Evolutionary conservation across 2,329 filamentous ascomycete species (phyloP).

Genomic region (Aschersonia sp.): DNA sequence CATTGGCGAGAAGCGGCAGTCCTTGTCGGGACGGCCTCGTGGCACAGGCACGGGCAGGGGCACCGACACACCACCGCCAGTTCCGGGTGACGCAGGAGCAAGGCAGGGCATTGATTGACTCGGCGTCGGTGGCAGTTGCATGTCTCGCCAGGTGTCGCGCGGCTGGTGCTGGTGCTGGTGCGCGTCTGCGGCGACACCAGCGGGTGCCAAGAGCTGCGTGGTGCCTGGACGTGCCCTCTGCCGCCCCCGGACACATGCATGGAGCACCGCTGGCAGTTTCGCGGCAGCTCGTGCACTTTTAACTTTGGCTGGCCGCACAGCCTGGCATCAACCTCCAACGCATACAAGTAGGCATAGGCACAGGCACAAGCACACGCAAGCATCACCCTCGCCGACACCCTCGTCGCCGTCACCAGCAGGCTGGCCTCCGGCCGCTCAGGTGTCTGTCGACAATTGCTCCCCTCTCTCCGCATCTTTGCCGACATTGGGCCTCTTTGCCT

Average conservation of each 20-base stretch:
- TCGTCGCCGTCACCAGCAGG: background rate
- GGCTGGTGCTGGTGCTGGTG: conserved; percentile 5
- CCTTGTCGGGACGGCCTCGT: background rate
- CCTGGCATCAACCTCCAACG: background rate
- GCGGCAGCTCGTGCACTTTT: background rate
- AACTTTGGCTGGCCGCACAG: background rate
- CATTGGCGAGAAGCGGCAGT: background rate
- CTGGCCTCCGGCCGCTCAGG: background rate
- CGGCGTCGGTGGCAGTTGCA: conserved; percentile 2
- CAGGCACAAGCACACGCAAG: too few species aligned
- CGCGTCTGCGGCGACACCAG: conserved; percentile 2
- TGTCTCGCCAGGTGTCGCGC: conserved; percentile 19
- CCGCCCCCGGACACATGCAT: background rate
- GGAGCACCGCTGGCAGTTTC: background rate
- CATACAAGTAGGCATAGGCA: background rate
- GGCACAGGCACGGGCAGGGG: too few species aligned
- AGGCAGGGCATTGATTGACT: background rate
- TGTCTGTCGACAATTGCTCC: background rate
- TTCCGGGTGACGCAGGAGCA: background rate
- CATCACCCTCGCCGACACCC: background rate
- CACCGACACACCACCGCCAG: too few species aligned
- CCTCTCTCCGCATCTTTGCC: background rate
- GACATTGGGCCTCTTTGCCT: background rate
- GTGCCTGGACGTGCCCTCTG: background rate
- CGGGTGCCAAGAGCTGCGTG: background rate